Evolutionary conservation across 805 yeast genomes (phyloP), one percentile per base, ranked within the genome.

Genomic region (Metschnikowia lachancei): DNA sequence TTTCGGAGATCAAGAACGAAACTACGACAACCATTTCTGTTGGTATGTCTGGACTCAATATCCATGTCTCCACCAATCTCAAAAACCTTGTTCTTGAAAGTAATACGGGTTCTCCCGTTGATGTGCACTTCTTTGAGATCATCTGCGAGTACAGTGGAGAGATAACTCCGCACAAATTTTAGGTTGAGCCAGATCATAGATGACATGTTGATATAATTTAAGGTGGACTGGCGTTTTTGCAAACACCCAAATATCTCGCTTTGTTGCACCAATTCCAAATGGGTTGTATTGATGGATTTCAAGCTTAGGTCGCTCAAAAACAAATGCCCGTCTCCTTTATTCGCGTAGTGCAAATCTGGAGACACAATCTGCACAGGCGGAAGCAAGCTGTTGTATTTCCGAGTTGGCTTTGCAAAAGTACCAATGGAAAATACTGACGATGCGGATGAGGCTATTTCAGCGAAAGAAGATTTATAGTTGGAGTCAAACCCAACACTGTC

Each of bases 111-210:
- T 31, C 36, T 47, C 18, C 50, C 54, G 14, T 46, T 47, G 12
- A 49, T 14, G 4, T 9, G 12, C 12, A 16, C 28, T 32, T 38
- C 30, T 19, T 22, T 36, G 29, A 55, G 32, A 20, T 45, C 41
- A 2, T 31, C 22, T 1, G 29, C 45, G 12, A 52, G 37, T 5
- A 46, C 30, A 2, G 41, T 20, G 17, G 12, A 14, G 13, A 80
- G 62, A 40, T 63, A 71, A 43, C 62, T 46, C 58, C 63, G 58
- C 53, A 71, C 61, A 43, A 66, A 43, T 45, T 53, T 70, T 55
- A 66, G 75, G 56, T 64, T 72, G 32, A 74, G 59, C 82, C 79
- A 80, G 44, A 74, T 71, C 62, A 72, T 72, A 8, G 75, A 75
- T 19, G 69, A 64, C 54, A 76, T 61, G 47, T 71, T 70, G 52